Evolutionary conservation across 345 rosid genomes (phyloP).

Genomic region (Euphorbia pulcherrima): DNA sequence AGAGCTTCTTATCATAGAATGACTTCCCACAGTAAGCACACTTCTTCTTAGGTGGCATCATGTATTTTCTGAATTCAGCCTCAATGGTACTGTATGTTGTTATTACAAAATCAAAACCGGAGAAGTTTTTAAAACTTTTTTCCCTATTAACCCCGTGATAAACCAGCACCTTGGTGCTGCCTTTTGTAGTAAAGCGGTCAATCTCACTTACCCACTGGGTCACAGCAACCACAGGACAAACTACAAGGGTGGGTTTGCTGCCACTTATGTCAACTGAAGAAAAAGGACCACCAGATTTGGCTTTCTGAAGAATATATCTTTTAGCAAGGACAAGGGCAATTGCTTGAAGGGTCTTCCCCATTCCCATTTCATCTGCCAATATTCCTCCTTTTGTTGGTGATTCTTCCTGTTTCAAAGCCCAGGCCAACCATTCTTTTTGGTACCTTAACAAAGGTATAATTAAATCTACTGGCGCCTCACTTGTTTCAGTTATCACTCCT

Average conservation of each 20-base stretch:
- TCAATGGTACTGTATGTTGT: conserved; percentile 84
- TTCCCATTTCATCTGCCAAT: conserved; percentile 99
- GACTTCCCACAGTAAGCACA: conserved; percentile 64
- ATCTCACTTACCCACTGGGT: conserved; percentile 90
- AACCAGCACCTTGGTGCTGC: conserved; percentile 73
- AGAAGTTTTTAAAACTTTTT: conserved; percentile 46
- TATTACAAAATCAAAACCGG: conserved; percentile 72
- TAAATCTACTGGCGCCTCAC: conserved; percentile 65
- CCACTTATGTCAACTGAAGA: conserved; percentile 35
- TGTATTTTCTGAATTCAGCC: conserved; percentile 62
- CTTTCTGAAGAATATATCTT: conserved; percentile 36
- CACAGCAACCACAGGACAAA: conserved; percentile 93
- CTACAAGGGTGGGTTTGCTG: conserved; percentile 62
- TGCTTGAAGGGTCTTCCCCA: conserved; percentile 98
- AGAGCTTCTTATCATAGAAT: conserved; percentile 46
- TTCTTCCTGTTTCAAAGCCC: conserved; percentile 87
- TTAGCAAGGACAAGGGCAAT: conserved; percentile 86
- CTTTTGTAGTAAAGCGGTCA: conserved; percentile 59
- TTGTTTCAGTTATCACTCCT: conserved; percentile 43
- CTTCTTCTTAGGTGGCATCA: conserved; percentile 63
- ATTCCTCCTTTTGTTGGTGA: conserved; percentile 68
- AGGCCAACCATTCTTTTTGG: conserved; percentile 92
- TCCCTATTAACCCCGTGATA: conserved; percentile 80
- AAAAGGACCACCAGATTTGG: conserved; percentile 23
- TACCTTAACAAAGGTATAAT: conserved; percentile 71